Base-by-base conservation (phyloP, 1,139 yeast genomes). In the Eremothecium coryli region DNA sequence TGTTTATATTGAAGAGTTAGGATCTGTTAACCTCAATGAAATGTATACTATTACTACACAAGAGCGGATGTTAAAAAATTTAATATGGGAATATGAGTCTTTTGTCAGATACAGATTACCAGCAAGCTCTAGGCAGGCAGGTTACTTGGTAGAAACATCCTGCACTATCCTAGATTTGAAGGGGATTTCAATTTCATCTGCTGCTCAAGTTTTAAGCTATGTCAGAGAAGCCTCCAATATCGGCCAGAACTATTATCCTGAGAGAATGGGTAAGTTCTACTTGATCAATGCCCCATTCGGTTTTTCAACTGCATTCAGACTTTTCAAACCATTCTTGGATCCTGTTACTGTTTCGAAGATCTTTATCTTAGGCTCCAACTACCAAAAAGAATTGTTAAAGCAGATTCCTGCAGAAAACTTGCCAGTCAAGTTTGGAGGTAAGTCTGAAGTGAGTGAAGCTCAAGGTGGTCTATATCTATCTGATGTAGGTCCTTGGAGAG, bases 161-260 rank as follows among this genome's bases (percentile, higher is more conserved):
- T 90, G 98, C 66, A 88, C 98, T 27, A 82, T 90, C 50, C 68
- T 90, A 67, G 98, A 90, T 59, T 71, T 90, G 58, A 90, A 90
- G 66, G 97, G 97, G 16, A 86, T 90, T 40, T 84, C 95, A 18
- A 67, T 90, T 43, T 66, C 80, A 22, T 66, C 93, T 34, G 95
- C 95, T 25, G 75, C 80, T 44, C 84, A 80, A 58, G 98, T 90
- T 31, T 70, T 86, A 49, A 70, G 80, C 17, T 90, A 88, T 62
- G 94, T 90, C 38, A 76, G 79, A 58, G 95, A 86, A 62, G 96
- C 98, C 18, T 82, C 95, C 14, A 67, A 72, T 51, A 85, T 90
- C 54, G 96, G 97, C 43, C 98, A 90, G 66, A 85, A 90, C 67
- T 90, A 82, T 63, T 90, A 90, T 61, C 98, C 98, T n/a, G 98